Percentiles rank a stretch among this genome's conserved stretches.
Evolutionary conservation across 2,329 filamentous ascomycete genomes (phyloP).

Genomic region (Sodiomyces alkalinus): DNA sequence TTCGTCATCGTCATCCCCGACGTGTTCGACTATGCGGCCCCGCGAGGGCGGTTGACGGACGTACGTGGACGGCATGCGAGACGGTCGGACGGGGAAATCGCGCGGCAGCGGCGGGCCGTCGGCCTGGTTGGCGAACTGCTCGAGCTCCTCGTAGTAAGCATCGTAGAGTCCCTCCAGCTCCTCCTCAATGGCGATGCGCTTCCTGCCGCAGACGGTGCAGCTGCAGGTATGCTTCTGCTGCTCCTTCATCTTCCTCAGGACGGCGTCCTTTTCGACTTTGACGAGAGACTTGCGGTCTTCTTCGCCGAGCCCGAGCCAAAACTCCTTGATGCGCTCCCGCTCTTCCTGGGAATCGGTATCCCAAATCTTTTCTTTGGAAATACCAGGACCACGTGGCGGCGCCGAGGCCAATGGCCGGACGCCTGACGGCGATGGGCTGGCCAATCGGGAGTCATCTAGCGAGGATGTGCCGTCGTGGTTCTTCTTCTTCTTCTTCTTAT

Average conservation of each 20-base stretch:
- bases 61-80: slow-evolving; percentile 43
- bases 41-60: slow-evolving; percentile 55
- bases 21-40: slow-evolving; percentile 57
- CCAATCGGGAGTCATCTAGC: slow-evolving; percentile 14
- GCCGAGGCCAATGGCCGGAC: slow-evolving; percentile 12
- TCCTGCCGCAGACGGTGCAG: slow-evolving; percentile 91
- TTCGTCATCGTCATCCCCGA: slow-evolving; percentile 39
- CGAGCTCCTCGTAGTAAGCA: slow-evolving; percentile 94
- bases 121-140: slow-evolving; percentile 85
- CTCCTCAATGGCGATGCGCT: slow-evolving; percentile 93
- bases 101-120: slow-evolving; percentile 55
- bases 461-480: slow-evolving; percentile 14
- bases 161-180: slow-evolving; percentile 96
- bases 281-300: slow-evolving; percentile 89
- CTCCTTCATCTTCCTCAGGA: slow-evolving; percentile 98
- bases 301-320: slow-evolving; percentile 90
- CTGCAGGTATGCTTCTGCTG: slow-evolving; percentile 99
- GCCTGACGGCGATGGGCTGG: slow-evolving; percentile 10
- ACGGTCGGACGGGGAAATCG: slow-evolving; percentile 43
- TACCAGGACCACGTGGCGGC: slow-evolving; percentile 21
- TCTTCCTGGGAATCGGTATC: slow-evolving; percentile 91
- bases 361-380: slow-evolving; percentile 82
- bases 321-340: slow-evolving; percentile 92
- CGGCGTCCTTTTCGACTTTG: slow-evolving; percentile 97
- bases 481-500: slow-evolving; percentile 57